These are phyloP conservation scores for Naganishia sp. DNA, from an alignment of 1,284 basidiomycete genomes.

Conservation along the genomic window DNA sequence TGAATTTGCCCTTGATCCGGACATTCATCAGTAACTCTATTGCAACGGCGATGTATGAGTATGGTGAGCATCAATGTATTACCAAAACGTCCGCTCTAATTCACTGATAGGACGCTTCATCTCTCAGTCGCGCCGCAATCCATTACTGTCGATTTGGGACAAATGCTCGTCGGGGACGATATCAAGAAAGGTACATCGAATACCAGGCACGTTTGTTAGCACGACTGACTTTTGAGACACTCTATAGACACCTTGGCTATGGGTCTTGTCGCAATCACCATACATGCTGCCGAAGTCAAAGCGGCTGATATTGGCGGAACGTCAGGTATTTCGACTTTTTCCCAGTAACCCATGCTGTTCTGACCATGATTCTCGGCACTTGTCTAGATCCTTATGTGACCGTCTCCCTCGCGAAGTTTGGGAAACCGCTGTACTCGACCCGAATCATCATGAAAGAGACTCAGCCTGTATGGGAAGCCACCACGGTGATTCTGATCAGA, in stretches of 20 bases:
- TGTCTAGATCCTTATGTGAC: conserved; percentile 36
- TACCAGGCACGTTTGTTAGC: neutral
- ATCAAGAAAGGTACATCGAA: conserved; percentile 23
- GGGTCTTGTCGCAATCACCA: conserved; percentile 32
- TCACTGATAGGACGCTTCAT: too few species aligned
- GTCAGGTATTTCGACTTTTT: conserved; percentile 1
- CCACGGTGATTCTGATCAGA: conserved; percentile 14
- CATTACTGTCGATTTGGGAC: conserved; percentile 28
- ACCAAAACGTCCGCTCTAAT: too few species aligned
- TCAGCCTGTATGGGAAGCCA: conserved; percentile 26
- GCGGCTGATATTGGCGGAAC: conserved; percentile 25
- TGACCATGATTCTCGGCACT: conserved; percentile 7
- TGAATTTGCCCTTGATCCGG: conserved; percentile 24
- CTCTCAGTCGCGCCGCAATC: conserved; percentile 25
- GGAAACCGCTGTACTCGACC: conserved; percentile 34
- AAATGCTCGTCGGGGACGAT: conserved; percentile 30
- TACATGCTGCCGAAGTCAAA: conserved; percentile 24
- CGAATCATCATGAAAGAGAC: conserved; percentile 24
- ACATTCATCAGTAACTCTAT: conserved; percentile 31
- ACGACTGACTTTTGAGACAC: neutral
- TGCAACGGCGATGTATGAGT: conserved; percentile 26
- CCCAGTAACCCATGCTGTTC: neutral
- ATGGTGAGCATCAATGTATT: neutral
- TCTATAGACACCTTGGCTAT: conserved; percentile 34
- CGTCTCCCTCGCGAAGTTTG: conserved; percentile 34